These are phyloP conservation scores for Venturia carpophila DNA, from an alignment of 2,329 filamentous ascomycete species.

Conservation along the genomic window DNA sequence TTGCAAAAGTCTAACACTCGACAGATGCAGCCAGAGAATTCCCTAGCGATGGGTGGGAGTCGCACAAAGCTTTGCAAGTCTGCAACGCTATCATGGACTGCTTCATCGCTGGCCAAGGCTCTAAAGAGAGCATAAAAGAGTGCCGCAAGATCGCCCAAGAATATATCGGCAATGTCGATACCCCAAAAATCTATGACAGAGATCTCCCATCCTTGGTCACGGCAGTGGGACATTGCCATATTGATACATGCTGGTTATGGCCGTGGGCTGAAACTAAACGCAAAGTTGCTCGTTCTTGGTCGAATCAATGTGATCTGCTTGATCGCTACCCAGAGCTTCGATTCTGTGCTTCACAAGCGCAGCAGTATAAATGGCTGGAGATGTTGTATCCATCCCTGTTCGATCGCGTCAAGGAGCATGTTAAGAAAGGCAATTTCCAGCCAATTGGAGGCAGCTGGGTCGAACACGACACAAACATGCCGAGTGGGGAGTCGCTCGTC, in stretches of 20 bases:
- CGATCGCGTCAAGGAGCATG: constrained; percentile 82
- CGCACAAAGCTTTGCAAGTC: constrained; percentile 75
- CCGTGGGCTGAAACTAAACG: constrained; percentile 96
- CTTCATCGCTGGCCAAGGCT: constrained; percentile 71
- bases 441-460: constrained; percentile 98
- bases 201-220: constrained; percentile 70
- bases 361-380: constrained; percentile 98
- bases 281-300: constrained; percentile 93
- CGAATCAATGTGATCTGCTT: constrained; percentile 90
- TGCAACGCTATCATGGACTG: constrained; percentile 84
- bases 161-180: constrained; percentile 78
- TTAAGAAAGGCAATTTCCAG: constrained; percentile 84
- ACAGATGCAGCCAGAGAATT: constrained; percentile 87
- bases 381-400: constrained; percentile 80
- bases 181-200: constrained; percentile 72
- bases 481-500: constrained; percentile 86
- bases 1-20: constrained; percentile 8
- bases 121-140: constrained; percentile 64
- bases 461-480: constrained; percentile 96
- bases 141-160: constrained; percentile 75
- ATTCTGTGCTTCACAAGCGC: constrained; percentile 87
- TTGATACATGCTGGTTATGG: constrained; percentile 98
- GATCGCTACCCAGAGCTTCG: constrained; percentile 90
- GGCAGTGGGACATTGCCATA: constrained; percentile 93
- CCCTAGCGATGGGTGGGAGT: constrained; percentile 77